phyloP scores from a whole-genome alignment of 805 yeast genomes.

The Scheffersomyces spartinae region DNA sequence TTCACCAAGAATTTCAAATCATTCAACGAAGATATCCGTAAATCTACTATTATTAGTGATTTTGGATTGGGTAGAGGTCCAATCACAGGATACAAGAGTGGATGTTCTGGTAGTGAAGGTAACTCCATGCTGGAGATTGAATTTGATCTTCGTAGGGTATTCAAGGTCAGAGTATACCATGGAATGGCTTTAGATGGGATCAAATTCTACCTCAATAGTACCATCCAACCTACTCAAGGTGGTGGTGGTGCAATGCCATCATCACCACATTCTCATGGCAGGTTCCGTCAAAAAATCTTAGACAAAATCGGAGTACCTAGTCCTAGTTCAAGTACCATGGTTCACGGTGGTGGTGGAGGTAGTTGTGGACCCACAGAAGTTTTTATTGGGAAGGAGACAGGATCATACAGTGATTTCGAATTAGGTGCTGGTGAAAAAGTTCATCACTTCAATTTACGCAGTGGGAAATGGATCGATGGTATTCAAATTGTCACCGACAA shows the following conservation, averaged over 20 bases:
- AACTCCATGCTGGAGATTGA: conserved; percentile 13
- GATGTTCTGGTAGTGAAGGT: conserved; percentile 16
- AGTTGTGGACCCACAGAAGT: conserved; percentile 4
- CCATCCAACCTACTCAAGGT: conserved; percentile 3
- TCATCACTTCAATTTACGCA: conserved; percentile 48
- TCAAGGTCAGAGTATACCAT: conserved; percentile 52
- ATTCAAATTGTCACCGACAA: conserved; percentile 55
- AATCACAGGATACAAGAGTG: conserved; percentile 27
- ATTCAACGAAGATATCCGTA: conserved; percentile 10
- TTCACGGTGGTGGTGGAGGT: too few species aligned
- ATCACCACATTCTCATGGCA: too few species aligned
- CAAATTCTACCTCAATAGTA: too few species aligned
- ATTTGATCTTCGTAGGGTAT: conserved; percentile 27
- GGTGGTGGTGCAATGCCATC: conserved; percentile 21
- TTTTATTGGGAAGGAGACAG: conserved; percentile 42
- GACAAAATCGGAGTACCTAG: too few species aligned
- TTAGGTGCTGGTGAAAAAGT: conserved; percentile 51
- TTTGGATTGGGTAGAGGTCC: conserved; percentile 32
- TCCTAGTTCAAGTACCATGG: too few species aligned
- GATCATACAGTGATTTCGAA: conserved; percentile 41
- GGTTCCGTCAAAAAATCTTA: conserved; percentile 36
- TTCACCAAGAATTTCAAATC: conserved; percentile 38
- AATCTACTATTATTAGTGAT: conserved; percentile 16
- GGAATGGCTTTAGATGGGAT: conserved; percentile 82
- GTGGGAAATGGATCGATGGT: conserved; percentile 89